A percentile compares a stretch with the other conserved stretches of the same genome.
Conservation (phyloP, 208 protist genomes). For the Wallacemonas collosoma region DNA sequence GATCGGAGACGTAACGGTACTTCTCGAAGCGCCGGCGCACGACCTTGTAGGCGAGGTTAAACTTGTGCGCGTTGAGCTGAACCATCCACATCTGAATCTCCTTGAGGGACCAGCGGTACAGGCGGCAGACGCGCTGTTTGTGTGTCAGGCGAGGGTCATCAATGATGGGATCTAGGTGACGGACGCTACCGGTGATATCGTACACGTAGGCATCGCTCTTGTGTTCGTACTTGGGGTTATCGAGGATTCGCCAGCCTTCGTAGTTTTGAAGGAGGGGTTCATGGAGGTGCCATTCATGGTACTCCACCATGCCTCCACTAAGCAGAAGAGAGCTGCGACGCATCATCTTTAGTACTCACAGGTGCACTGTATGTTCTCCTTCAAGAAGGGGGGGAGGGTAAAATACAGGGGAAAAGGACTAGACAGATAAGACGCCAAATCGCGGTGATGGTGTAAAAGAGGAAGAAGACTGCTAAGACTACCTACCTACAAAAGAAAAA, state of each 20-base stretch:
- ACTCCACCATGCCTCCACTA: slow-evolving; percentile 88
- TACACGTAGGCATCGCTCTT: slow-evolving; percentile 83
- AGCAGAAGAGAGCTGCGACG: slow-evolving; percentile 70
- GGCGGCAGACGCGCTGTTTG: slow-evolving; percentile 90
- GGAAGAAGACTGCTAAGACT: no score
- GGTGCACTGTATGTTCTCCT: no score
- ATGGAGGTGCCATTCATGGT: slow-evolving; percentile 92
- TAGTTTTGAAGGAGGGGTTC: slow-evolving; percentile 91
- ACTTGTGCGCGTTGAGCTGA: slow-evolving; percentile 87
- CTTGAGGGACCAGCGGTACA: slow-evolving; percentile 90
- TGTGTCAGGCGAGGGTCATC: slow-evolving; percentile 93
- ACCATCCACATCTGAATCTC: slow-evolving; percentile 90
- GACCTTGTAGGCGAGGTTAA: slow-evolving; percentile 91
- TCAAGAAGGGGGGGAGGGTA: no score
- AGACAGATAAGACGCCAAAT: no score
- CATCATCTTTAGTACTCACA: slow-evolving; percentile 47
- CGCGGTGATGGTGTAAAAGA: no score
- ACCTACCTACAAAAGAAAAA: no score
- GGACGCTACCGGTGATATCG: slow-evolving; percentile 80
- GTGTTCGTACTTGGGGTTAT: slow-evolving; percentile 86
- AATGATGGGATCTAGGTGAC: slow-evolving; percentile 91
- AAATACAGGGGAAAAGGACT: no score
- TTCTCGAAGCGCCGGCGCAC: slow-evolving; percentile 85
- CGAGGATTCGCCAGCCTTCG: slow-evolving; percentile 92
- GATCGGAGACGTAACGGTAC: slow-evolving; percentile 91